Evolutionary conservation across 2,329 filamentous ascomycete species (phyloP).

Genomic region (Nemania sp.): DNA sequence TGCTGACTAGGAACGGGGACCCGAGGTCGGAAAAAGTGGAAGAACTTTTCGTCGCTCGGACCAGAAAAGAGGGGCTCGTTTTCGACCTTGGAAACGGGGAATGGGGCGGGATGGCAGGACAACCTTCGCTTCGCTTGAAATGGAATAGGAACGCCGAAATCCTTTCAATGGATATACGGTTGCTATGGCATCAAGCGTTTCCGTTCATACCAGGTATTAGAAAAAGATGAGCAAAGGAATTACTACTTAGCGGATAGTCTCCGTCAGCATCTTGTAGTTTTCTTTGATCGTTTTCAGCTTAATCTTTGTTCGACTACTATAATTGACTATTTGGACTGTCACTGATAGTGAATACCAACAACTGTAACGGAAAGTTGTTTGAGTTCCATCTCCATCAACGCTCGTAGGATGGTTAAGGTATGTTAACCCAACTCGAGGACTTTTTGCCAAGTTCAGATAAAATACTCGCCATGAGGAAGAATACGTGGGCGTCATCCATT

Average conservation of each 20-base stretch:
- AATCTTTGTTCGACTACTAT: conserved; percentile 14
- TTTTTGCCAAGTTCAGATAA: background rate
- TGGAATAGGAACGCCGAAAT: conserved; percentile 15
- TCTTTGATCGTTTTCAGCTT: conserved; percentile 12
- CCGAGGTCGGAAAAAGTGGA: conserved; percentile 23
- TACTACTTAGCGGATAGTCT: background rate
- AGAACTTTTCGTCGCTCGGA: conserved; percentile 8
- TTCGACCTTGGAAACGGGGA: conserved; percentile 4
- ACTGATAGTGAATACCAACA: conserved; percentile 14
- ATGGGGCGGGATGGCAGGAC: conserved; percentile 13
- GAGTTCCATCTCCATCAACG: conserved; percentile 1
- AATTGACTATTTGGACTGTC: background rate
- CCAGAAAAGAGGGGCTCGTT: conserved; percentile 3
- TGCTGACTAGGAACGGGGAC: conserved; percentile 1
- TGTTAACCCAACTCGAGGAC: background rate
- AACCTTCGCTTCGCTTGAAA: conserved; percentile 16
- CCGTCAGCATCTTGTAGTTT: conserved; percentile 3
- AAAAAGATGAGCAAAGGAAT: conserved; percentile 6
- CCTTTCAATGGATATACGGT: conserved; percentile 21
- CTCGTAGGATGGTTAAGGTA: conserved; percentile 2
- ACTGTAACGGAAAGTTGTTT: background rate
- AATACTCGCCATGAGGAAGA: background rate
- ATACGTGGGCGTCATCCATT: background rate
- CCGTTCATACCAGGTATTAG: background rate
- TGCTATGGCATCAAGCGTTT: conserved; percentile 24